phyloP scores from a whole-genome alignment of 345 rosid genomes.

The Eucalyptus tenuipes region DNA sequence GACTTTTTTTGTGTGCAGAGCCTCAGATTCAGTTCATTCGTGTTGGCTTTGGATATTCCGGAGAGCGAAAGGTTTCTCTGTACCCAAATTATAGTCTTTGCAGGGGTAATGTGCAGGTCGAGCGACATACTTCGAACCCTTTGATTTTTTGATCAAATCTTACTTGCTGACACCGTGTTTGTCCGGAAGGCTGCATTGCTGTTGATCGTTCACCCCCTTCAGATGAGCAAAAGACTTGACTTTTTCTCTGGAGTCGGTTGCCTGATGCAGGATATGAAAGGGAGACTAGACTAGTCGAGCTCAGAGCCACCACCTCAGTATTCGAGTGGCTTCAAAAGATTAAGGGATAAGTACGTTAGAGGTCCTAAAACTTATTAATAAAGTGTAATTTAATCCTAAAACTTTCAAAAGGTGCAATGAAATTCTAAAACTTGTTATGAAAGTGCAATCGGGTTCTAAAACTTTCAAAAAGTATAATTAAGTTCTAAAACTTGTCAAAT shows the following conservation, averaged over 20 bases:
- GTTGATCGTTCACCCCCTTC: not conserved
- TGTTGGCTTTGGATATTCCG: not conserved
- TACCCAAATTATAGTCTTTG: not conserved
- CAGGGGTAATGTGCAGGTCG: not conserved
- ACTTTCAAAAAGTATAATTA: fast-evolving
- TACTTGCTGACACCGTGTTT: not conserved
- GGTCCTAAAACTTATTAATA: no score
- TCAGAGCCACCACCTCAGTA: not conserved
- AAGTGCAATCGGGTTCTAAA: fast-evolving
- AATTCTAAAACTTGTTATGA: no score
- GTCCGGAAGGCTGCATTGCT: not conserved
- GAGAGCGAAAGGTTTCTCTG: not conserved
- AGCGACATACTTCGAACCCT: not conserved
- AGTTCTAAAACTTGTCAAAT: fast-evolving
- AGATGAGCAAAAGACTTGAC: not conserved
- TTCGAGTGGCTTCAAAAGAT: not conserved
- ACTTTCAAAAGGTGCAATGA: fast-evolving
- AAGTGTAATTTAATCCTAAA: fast-evolving
- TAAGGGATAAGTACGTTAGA: no score
- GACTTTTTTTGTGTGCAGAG: not conserved
- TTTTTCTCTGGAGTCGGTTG: not conserved
- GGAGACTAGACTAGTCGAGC: not conserved
- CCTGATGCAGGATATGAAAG: not conserved
- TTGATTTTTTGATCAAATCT: not conserved
- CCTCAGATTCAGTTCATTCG: not conserved